These are phyloP conservation scores for Fusarium verticillioides DNA, from an alignment of 2,329 filamentous ascomycete species.

Conservation along the genomic window DNA sequence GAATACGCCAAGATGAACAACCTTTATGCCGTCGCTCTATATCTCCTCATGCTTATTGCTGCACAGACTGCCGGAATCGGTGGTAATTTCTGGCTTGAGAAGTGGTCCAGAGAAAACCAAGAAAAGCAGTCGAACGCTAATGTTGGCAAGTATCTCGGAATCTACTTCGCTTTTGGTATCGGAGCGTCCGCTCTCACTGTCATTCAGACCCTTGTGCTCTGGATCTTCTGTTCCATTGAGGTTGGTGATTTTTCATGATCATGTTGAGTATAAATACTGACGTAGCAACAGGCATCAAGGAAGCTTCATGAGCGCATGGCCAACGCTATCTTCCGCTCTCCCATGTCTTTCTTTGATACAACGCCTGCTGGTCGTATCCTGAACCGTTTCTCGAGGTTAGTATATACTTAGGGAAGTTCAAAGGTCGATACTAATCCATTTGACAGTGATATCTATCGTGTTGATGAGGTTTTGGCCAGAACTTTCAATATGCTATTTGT, in stretches of 20 bases:
- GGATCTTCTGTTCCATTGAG: constrained; percentile 99
- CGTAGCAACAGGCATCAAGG: constrained; percentile 76
- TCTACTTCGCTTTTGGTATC: constrained; percentile 95
- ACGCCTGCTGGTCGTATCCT: constrained; percentile 96
- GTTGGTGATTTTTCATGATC: constrained; percentile 56
- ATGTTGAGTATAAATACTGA: constrained; percentile 6
- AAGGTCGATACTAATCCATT: constrained; percentile 39
- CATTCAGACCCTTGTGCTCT: constrained; percentile 91
- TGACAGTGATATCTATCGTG: constrained; percentile 76
- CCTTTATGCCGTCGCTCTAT: constrained; percentile 82
- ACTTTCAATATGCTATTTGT: constrained; percentile 97
- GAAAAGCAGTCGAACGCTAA: constrained; percentile 74
- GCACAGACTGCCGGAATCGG: constrained; percentile 86
- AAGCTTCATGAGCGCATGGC: constrained; percentile 99
- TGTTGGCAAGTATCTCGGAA: constrained; percentile 89
- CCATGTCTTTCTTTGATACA: constrained; percentile 99
- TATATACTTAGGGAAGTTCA: constrained; percentile 18
- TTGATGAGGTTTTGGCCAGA: constrained; percentile 93
- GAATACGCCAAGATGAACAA: constrained; percentile 98
- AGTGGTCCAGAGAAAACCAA: constrained; percentile 87
- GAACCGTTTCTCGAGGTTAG: constrained; percentile 92
- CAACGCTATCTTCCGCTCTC: constrained; percentile 94
- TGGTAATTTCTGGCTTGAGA: constrained; percentile 91
- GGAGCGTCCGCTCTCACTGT: constrained; percentile 88
- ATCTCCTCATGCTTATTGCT: constrained; percentile 79